Base-by-base conservation (phyloP, 1,284 basidiomycete species). In the Sanghuangporus sanghuang region DNA sequence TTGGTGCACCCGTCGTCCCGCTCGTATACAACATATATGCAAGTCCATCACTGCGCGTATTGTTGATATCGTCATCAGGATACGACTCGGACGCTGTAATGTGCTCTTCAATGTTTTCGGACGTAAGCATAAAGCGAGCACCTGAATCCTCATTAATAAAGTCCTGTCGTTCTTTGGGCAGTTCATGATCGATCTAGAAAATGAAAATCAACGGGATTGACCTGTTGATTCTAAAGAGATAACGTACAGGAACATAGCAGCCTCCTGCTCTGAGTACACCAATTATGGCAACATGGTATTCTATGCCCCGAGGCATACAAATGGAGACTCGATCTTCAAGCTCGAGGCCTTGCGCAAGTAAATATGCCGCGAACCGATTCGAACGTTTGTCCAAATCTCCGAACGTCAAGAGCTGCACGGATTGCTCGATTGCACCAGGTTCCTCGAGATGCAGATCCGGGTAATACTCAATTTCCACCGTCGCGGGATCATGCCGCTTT, bases 21-120 rank as follows among this genome's bases (percentile, higher is more conserved):
- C 81, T 83, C 5, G 82, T 84, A 63, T 84, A 84, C 23, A 84
- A 69, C 54, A 84, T 74, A 66, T 82, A 84, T 4, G 82, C 77
- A 21, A 78, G 66, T n/a, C 71, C 73, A 56, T 76, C 73, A 6
- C 73, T 72, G 36, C 68, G 69, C 12, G 76, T 74, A 8, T 69
- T 59, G 42, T 73, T 67, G 7, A 80, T 61, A 46, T 75, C 69
- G 5, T 71, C 73, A 21, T 68, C 66, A 2, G 65, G 44, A 32
- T 57, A 60, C 7, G 14, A 7, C 35, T 49, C 40, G n/a, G 66
- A 64, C 6, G 46, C 44, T 9, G 48, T 52, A 8, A 64, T 46
- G 23, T 63, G 61, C 38, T 54, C 53, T 7, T 57, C 57, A 3
- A 73, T 64, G 27, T 73, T 71, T 5, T 73, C 68, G 5, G 76